These are phyloP conservation scores for Coemansia sp. DNA, from an alignment of 192 early-diverging fungal species.

Conservation along the genomic window DNA sequence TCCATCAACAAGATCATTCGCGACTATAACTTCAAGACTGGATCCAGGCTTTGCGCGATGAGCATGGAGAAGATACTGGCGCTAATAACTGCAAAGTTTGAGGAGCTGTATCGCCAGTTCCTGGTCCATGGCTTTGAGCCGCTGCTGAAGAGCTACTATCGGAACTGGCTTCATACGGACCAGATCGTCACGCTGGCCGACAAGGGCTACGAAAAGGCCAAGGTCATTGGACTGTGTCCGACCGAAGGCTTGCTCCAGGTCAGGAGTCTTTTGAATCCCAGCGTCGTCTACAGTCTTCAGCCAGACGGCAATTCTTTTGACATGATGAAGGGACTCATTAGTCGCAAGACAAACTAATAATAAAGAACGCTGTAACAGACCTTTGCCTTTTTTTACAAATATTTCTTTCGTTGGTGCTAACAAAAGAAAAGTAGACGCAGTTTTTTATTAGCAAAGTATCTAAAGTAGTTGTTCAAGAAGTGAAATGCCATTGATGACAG, in stretches of 20 bases:
- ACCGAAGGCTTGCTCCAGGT: conserved; percentile 74
- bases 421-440: neutral
- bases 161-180: conserved; percentile 81
- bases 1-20: conserved; percentile 81
- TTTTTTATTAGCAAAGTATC: too few relatives aligned
- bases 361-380: too few relatives aligned
- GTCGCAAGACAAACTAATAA: conserved; percentile 53
- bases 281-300: conserved; percentile 68
- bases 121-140: conserved; percentile 63
- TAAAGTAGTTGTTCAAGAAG: too few relatives aligned
- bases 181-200: conserved; percentile 66
- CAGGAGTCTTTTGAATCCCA: conserved; percentile 56
- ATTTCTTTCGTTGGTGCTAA: neutral
- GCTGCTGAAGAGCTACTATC: conserved; percentile 76
- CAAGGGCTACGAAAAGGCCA: conserved; percentile 57
- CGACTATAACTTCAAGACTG: conserved; percentile 53
- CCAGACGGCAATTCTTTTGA: conserved; percentile 98
- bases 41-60: conserved; percentile 43
- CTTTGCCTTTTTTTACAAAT: neutral
- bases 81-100: conserved; percentile 68
- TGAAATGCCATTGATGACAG: too few relatives aligned
- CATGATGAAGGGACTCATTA: conserved; percentile 91
- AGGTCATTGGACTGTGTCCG: conserved; percentile 73
- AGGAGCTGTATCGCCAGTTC: conserved; percentile 74
- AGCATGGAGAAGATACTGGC: conserved; percentile 45